These are phyloP conservation scores for Circinella umbellata DNA, from an alignment of 371 early-diverging fungal genomes.

Conservation along the genomic window DNA sequence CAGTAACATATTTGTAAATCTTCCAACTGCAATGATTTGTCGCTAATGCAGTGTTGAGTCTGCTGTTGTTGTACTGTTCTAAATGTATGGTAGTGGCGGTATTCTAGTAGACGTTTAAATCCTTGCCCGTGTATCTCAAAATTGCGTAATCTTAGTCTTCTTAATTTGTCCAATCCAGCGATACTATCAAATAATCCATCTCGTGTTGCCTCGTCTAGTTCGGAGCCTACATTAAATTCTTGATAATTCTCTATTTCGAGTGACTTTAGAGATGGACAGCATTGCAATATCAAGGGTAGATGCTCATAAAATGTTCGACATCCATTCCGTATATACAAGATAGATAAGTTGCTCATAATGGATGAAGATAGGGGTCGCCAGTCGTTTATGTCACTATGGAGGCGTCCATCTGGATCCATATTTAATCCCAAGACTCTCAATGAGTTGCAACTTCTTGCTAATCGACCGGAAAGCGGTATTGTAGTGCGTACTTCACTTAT, in stretches of 20 bases:
- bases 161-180: background rate
- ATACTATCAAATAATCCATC: background rate
- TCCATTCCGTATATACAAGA: background rate
- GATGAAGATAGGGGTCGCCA: background rate
- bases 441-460: background rate
- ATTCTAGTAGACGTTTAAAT: background rate
- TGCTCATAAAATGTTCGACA: slow-evolving; percentile 1
- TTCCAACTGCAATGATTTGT: background rate
- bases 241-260: background rate
- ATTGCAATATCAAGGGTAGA: background rate
- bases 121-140: background rate
- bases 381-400: background rate
- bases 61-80: background rate
- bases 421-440: background rate
- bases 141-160: background rate
- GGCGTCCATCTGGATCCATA: background rate
- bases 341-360: background rate
- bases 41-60: background rate
- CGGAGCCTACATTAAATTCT: background rate
- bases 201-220: background rate
- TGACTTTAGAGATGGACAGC: background rate
- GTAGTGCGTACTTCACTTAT: background rate
- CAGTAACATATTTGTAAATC: background rate
- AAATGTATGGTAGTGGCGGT: background rate
- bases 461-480: background rate